Base-by-base conservation (phyloP, 2,329 filamentous ascomycete species). In the Alternaria sp. region DNA sequence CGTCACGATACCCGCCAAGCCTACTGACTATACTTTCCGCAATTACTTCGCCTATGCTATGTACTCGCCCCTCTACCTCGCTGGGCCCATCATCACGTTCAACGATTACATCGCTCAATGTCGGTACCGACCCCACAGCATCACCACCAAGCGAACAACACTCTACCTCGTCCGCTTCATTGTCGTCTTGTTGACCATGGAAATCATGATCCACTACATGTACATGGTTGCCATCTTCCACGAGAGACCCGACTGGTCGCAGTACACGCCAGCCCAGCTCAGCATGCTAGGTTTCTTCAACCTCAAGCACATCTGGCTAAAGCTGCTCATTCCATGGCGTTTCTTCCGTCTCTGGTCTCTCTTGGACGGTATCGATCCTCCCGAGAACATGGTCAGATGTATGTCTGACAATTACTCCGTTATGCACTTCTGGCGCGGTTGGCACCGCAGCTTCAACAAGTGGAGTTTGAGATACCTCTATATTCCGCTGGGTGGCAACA, bases 361-460 rank as follows among this genome's bases (percentile, higher is more conserved):
- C 5, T 77, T 94, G 15, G 96, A 99, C 78, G 93, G 92, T 65
- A 89, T 99, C 70, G 96, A 99, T 76, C 93, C 96, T 0, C 95
- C 96, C 0, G 96, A 99, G 82, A 99, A 99, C 82, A 97, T 99
- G 93, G 88, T 97, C 58, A 92, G 96, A 70, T 99, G 96, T 81
- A 93, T 97, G 81, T 94, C 90, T 75, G 89, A 99, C 83, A 98
- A 98, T 80, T 97, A 94, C 83, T 94, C 91, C 68, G 91, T 93
- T 0, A 86, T 94, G 44, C 90, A 90, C 19, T 99, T 99, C 83
- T 99, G 96, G 96, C 92, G 96, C 66, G 90, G 89, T 30, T 99
- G 96, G 96, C 96, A 99, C 81, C 90, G 94, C 56, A 93, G 89
- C 67, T 98, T 93, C 84, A 98, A 98, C 82, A 91, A 93, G 69